Conservation (phyloP, 306 rosid genomes). For the Luffa acutangula region DNA sequence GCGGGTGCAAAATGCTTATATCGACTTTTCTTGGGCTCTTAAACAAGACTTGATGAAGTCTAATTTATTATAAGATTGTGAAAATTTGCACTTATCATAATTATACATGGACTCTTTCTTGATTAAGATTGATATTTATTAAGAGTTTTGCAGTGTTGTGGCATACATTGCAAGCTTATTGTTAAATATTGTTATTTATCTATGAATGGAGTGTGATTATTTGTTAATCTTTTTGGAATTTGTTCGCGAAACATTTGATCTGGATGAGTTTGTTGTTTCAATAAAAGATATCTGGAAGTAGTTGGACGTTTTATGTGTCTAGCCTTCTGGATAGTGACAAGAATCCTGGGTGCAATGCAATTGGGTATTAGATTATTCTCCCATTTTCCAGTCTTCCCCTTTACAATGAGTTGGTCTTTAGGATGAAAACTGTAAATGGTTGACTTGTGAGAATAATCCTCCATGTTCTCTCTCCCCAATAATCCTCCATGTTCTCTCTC, state of each 20-base stretch:
- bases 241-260: background rate
- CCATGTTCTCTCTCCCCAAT: background rate
- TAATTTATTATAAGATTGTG: background rate
- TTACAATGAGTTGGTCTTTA: background rate
- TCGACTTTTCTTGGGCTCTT: background rate
- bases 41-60: background rate
- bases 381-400: background rate
- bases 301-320: background rate
- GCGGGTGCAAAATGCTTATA: background rate
- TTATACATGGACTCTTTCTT: background rate
- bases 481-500: background rate
- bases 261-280: background rate
- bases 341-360: background rate
- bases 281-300: background rate
- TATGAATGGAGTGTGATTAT: background rate
- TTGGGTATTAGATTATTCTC: background rate
- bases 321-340: background rate
- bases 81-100: background rate
- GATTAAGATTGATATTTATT: background rate
- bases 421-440: background rate
- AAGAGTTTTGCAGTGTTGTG: background rate
- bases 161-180: too few species aligned
- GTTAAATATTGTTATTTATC: background rate
- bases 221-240: background rate
- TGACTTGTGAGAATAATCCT: background rate